Evolutionary conservation across 495 filamentous ascomycete species (phyloP).

Genomic region (Trichoderma gamsii): DNA sequence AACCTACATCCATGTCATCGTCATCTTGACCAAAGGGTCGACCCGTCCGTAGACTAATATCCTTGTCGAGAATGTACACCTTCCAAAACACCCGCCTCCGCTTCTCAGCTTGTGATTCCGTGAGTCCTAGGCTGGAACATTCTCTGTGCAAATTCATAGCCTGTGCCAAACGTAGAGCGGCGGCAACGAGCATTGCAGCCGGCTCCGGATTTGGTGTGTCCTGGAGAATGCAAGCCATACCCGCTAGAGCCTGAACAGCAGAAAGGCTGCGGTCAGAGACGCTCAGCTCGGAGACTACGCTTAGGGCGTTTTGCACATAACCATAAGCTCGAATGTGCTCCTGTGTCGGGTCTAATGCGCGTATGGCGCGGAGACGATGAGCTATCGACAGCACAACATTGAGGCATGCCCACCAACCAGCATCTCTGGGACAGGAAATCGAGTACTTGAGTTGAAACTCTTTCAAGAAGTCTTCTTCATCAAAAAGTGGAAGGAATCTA

Average conservation of each 20-base stretch:
- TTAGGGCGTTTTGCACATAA: slow-evolving; percentile 16
- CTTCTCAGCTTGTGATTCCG: slow-evolving; percentile 36
- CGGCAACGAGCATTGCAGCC: slow-evolving; percentile 13
- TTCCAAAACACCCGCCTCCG: slow-evolving; percentile 22
- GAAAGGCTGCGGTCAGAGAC: slow-evolving; percentile 8
- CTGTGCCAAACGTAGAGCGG: slow-evolving; percentile 15
- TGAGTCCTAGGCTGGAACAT: neutral
- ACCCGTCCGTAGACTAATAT: slow-evolving; percentile 20
- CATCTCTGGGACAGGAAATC: slow-evolving; percentile 8
- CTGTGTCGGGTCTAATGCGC: slow-evolving; percentile 3
- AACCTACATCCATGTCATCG: slow-evolving; percentile 20
- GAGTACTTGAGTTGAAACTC: slow-evolving; percentile 13
- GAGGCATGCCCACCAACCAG: slow-evolving; percentile 17
- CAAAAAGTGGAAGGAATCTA: slow-evolving; percentile 16
- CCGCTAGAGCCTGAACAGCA: slow-evolving; percentile 14
- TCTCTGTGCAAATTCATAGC: slow-evolving; percentile 16
- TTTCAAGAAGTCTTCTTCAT: slow-evolving; percentile 16
- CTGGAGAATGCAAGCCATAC: slow-evolving; percentile 16
- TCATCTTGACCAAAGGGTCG: slow-evolving; percentile 16
- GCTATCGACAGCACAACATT: slow-evolving; percentile 17
- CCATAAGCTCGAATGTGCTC: slow-evolving; percentile 10
- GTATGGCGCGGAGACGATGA: slow-evolving; percentile 16
- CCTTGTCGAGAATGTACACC: slow-evolving; percentile 22
- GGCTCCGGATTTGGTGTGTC: slow-evolving; percentile 12
- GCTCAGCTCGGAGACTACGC: slow-evolving; percentile 15